Percentiles rank a stretch among this genome's conserved stretches.
These are phyloP conservation scores for Cryptosporidium baileyi DNA, from an alignment of 169 alveolate genomes.

Conservation along the genomic window DNA sequence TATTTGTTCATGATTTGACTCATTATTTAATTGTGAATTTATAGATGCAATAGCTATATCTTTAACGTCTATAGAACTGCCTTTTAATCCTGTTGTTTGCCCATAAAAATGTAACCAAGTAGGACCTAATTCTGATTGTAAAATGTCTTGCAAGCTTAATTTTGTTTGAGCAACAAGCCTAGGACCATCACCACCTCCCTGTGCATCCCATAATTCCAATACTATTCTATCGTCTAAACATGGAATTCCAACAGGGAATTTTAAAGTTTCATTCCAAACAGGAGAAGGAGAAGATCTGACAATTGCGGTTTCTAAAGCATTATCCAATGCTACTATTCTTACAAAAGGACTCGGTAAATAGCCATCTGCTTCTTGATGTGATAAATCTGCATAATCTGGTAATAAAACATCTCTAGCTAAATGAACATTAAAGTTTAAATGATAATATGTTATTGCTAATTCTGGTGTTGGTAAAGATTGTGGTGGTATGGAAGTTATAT, in stretches of 20 bases:
- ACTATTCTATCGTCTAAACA: constrained; percentile 66
- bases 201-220: constrained; percentile 64
- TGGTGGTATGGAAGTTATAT: background rate
- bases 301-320: constrained; percentile 58
- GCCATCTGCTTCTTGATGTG: constrained; percentile 68
- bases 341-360: constrained; percentile 67
- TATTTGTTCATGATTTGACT: background rate
- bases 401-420: constrained; percentile 52
- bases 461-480: constrained; percentile 60
- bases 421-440: constrained; percentile 53
- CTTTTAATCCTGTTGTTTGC: constrained; percentile 65
- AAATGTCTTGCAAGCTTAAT: constrained; percentile 52
- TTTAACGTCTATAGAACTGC: constrained; percentile 52
- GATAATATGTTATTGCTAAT: constrained; percentile 66
- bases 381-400: constrained; percentile 65
- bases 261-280: constrained; percentile 64
- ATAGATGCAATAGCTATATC: constrained; percentile 19
- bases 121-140: constrained; percentile 45
- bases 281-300: constrained; percentile 58
- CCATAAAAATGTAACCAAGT: constrained; percentile 70
- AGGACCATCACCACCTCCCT: constrained; percentile 71
- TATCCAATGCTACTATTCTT: constrained; percentile 39
- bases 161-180: constrained; percentile 69
- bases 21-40: constrained; percentile 12
- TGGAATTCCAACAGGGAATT: constrained; percentile 70